Conservation (phyloP, 1,139 yeast genomes). For the Geotrichum klebahnii region DNA sequence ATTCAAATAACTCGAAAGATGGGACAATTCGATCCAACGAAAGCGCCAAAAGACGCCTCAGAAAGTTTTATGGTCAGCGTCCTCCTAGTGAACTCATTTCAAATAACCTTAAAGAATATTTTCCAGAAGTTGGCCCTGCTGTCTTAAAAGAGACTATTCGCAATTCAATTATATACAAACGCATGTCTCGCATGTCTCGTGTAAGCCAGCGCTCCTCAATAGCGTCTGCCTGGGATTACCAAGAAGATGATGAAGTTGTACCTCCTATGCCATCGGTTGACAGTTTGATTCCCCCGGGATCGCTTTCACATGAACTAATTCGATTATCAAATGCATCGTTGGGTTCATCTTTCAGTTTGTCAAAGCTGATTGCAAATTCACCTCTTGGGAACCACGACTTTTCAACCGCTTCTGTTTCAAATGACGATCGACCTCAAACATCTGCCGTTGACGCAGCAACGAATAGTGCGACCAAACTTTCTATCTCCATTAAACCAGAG, state of each 20-base stretch:
- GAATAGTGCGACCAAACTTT: background rate
- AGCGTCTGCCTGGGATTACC: slow-evolving; percentile 29
- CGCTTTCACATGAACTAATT: background rate
- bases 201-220: slow-evolving; percentile 36
- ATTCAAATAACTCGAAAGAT: background rate
- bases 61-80: slow-evolving; percentile 70
- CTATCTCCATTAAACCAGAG: slow-evolving; percentile 7
- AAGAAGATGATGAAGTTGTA: slow-evolving; percentile 30
- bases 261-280: slow-evolving; percentile 35
- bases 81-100: slow-evolving; percentile 93
- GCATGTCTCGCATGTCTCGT: slow-evolving; percentile 47
- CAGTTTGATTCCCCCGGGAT: slow-evolving; percentile 9
- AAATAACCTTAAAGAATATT: slow-evolving; percentile 81
- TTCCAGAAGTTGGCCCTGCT: slow-evolving; percentile 74
- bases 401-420: background rate
- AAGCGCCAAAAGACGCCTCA: slow-evolving; percentile 30
- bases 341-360: slow-evolving; percentile 5
- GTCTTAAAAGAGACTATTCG: slow-evolving; percentile 77
- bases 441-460: no score
- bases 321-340: slow-evolving; percentile 3
- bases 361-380: background rate
- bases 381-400: slow-evolving; percentile 5
- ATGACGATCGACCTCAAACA: no score
- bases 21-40: background rate
- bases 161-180: slow-evolving; percentile 72